A percentile compares a stretch with the other conserved stretches of the same genome.
phyloP scores from a whole-genome alignment of 305 asterid genomes.

The Lippia alba region DNA sequence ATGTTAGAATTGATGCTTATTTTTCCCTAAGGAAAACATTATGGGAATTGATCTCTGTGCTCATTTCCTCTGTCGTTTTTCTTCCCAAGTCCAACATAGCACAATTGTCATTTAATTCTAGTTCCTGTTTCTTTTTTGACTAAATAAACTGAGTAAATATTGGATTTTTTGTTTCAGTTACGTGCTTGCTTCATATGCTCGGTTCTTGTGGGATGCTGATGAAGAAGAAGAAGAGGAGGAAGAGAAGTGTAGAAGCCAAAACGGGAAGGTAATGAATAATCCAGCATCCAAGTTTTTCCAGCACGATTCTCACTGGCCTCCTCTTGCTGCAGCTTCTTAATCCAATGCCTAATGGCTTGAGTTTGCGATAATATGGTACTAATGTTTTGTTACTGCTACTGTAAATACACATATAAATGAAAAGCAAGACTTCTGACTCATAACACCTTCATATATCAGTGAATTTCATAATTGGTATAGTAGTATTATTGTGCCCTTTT shows the following conservation, averaged over 20 bases:
- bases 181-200: conserved; percentile 81
- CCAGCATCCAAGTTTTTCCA: conserved; percentile 42
- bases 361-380: conserved; percentile 14
- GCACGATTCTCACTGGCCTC: conserved; percentile 51
- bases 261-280: conserved; percentile 28
- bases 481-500: neutral
- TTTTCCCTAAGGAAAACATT: neutral
- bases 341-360: conserved; percentile 23
- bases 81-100: neutral
- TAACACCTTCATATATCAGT: conserved; percentile 30
- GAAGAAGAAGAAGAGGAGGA: conserved; percentile 54
- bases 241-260: conserved; percentile 34
- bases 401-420: conserved; percentile 36
- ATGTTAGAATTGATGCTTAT: neutral
- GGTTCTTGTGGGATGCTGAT: conserved; percentile 80
- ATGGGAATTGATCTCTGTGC: neutral
- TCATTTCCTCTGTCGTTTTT: neutral
- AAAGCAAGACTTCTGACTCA: conserved; percentile 29
- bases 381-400: conserved; percentile 26
- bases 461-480: conserved; percentile 7
- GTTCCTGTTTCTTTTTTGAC: neutral
- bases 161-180: conserved; percentile 49
- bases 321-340: conserved; percentile 69
- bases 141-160: conserved; percentile 13
- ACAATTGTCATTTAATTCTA: neutral